Evolutionary conservation across 441 rosid genomes (phyloP), one percentile per base, ranked within the genome.

Genomic region (Adansonia rubrostipa): DNA sequence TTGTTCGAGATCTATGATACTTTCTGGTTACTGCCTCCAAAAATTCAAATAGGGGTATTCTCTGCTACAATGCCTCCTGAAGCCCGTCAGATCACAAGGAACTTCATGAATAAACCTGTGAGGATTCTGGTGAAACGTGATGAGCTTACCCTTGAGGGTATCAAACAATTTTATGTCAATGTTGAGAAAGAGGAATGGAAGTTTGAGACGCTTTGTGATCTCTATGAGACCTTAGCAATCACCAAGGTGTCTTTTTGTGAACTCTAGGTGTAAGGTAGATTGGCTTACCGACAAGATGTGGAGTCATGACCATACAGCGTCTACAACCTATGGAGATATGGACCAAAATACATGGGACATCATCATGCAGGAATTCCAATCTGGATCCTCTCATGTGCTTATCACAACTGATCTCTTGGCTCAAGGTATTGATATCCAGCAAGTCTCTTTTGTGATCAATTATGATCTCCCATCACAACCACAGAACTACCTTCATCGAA

Each of bases 61-160:
- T 92, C 97, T 56, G 92, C 97, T 5, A 91, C 97, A 10, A 90
- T 92, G 97, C 97, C 94, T 40, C 94, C 97, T 9, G 94, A 92
- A 71, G 94, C 94, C 22, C 92, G 89, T 6, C 94, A 93, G 83
- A 93, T 93, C 76, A 91, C 98, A 0, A 86, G 95, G 82, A 93
- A 93, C 87, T 91, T 93, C 73, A 90, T 90, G 96, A 90, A 91
- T 87, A 89, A 89, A 73, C 94, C 94, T 9, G 95, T 88, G 40
- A 87, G 92, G 82, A 91, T 91, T 80, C 85, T 91, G 80, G 97
- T 92, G 73, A 92, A 91, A 77, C 93, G 92, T 51, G 96, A 92
- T 63, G 94, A 92, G 85, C 96, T 92, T 56, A 89, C 96, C 10
- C 33, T 28, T 28, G 33, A 28, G 33, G 33, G 2, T 28, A 28